Evolutionary conservation across 2,329 filamentous ascomycete genomes (phyloP).

Genomic region (Celoporthe dispersa): DNA sequence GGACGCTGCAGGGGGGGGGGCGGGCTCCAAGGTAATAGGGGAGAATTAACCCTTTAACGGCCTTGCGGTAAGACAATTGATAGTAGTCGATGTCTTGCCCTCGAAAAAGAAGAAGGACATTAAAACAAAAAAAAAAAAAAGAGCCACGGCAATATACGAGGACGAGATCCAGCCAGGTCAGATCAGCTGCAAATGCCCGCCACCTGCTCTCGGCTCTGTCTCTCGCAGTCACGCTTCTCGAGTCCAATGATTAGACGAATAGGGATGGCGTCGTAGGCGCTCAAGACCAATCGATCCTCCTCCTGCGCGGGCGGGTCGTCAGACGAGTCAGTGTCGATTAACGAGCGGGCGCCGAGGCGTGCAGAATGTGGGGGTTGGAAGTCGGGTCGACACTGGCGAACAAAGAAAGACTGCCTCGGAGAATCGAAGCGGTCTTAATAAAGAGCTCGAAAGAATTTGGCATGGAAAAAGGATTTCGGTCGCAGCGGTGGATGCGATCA

Average conservation of each 20-base stretch:
- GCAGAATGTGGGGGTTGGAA: not conserved
- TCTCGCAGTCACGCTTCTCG: not conserved
- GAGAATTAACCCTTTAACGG: conserved; percentile 1
- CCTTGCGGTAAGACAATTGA: conserved; percentile 19
- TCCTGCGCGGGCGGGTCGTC: conserved; percentile 15
- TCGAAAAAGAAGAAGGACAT: not conserved
- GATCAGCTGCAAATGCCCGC: not conserved
- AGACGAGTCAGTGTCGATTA: conserved; percentile 18
- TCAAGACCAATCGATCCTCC: conserved; percentile 8
- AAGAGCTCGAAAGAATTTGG: not conserved
- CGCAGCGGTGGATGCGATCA: not conserved
- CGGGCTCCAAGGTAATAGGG: conserved; percentile 8
- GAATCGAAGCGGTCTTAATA: not conserved
- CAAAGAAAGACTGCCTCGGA: not conserved
- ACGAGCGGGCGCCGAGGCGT: not conserved
- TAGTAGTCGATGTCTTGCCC: conserved; percentile 1
- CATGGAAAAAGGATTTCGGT: not conserved
- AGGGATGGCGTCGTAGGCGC: conserved; percentile 9
- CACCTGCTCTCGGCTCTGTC: not conserved
- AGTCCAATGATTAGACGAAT: not conserved
- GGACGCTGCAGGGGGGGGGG: conserved; percentile 15
- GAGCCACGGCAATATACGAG: not conserved
- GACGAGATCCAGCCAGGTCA: not conserved
- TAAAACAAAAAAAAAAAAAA: not conserved
- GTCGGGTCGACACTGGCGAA: not conserved